Evolutionary conservation across 2,329 filamentous ascomycete species (phyloP), one percentile per base, ranked within the genome.

Genomic region (Epichloe scottii): DNA sequence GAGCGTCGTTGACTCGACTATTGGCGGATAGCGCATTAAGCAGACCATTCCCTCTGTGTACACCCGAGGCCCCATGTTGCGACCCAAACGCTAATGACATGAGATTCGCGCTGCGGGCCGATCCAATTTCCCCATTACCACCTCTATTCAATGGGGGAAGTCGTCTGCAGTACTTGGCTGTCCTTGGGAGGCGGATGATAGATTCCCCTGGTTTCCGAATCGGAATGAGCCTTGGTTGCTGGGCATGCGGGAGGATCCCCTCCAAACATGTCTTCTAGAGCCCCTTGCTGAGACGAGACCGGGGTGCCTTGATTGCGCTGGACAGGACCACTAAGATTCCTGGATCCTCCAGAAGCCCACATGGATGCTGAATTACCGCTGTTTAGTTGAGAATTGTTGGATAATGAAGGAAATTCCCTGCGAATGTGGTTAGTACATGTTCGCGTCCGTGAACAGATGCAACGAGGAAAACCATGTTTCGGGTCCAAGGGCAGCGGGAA

Each of bases 381-480:
- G 30, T 73, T 67, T 42, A 79, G 64, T 59, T 79, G 77, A 43
- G 77, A 70, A 56, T 77, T 81, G 59, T 79, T 81, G 48, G 79
- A 82, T 57, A 85, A 66, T 21, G 80, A 82, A 8, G 81, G 81
- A 50, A 85, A 85, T 61, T 85, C 81, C 54, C 81, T 85, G 54
- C 3, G 21, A 23, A 37, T 11, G 4, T 12, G 5, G 44, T 46
- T 14, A 51, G 44, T 21, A n/a, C 37, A 30, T 52, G n/a, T 49
- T 30, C 5, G n/a, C 41, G 14, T 35, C n/a, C 3, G 30, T 11
- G 5, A 6, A 14, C 11, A 14, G 19, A 38, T 17, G 23, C 6
- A 19, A 34, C 17, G 15, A 39, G 10, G n/a, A 34, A 19, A n/a
- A 17, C 12, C 42, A 35, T 33, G 46, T 42, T 14, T 11, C 33